Percentiles rank a stretch among this genome's conserved stretches.
phyloP scores from a whole-genome alignment of 2,329 filamentous ascomycete genomes.

The Curvularia sp. region DNA sequence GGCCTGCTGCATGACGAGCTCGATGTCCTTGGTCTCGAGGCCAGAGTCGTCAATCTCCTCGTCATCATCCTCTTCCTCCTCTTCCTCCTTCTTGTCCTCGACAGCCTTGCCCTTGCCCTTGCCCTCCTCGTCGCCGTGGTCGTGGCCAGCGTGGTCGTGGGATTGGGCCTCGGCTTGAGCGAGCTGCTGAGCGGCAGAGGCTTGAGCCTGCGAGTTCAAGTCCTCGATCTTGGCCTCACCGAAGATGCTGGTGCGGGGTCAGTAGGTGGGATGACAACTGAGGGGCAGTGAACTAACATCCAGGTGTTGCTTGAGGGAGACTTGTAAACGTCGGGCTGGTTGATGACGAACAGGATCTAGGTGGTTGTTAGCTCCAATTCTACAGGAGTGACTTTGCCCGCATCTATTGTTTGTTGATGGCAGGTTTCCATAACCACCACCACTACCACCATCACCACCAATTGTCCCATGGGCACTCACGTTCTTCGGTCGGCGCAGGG shows the following conservation, averaged over 20 bases:
- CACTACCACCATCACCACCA: conserved; percentile 11
- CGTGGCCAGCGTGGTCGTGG: conserved; percentile 73
- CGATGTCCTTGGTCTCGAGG: conserved; percentile 98
- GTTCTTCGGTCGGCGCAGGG: conserved; percentile 97
- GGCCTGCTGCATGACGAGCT: conserved; percentile 98
- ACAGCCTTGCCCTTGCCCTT: conserved; percentile 71
- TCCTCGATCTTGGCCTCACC: conserved; percentile 99
- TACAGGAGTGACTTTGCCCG: conserved; percentile 12
- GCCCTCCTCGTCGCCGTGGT: conserved; percentile 73
- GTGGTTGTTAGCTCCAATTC: conserved; percentile 28
- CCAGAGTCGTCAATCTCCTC: conserved; percentile 96
- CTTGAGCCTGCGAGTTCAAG: conserved; percentile 97
- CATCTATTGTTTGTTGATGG: conserved; percentile 13
- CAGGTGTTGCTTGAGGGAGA: conserved; percentile 99
- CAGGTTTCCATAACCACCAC: conserved; percentile 7
- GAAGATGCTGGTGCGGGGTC: conserved; percentile 75
- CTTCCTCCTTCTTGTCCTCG: conserved; percentile 66
- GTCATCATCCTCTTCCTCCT: conserved; percentile 72
- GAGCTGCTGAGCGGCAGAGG: conserved; percentile 93
- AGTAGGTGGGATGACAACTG: conserved; percentile 25
- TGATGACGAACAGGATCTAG: conserved; percentile 99
- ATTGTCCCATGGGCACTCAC: conserved; percentile 67
- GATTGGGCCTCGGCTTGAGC: conserved; percentile 73
- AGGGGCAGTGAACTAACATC: conserved; percentile 74
- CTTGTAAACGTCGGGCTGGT: conserved; percentile 99